phyloP scores from a whole-genome alignment of 371 early-diverging fungal species.

The Mucor velutinosus region DNA sequence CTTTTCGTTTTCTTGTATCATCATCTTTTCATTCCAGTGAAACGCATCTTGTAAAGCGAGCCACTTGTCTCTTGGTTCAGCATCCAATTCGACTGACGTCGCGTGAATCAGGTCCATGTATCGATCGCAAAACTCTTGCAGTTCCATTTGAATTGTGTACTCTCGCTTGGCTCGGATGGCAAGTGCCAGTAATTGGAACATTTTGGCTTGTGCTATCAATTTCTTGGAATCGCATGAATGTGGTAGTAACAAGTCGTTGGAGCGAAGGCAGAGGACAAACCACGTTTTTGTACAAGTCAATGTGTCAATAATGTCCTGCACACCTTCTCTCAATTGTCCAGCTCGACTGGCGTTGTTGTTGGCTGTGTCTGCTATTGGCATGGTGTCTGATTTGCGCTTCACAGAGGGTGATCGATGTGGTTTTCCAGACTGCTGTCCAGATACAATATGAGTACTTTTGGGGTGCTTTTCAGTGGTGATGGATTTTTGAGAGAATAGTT shows the following conservation, averaged over 20 bases:
- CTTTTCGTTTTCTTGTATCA: slow-evolving; percentile 21
- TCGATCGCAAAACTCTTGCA: slow-evolving; percentile 51
- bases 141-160: slow-evolving; percentile 24
- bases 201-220: slow-evolving; percentile 18
- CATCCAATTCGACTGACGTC: slow-evolving; percentile 41
- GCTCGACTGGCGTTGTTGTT: slow-evolving; percentile 26
- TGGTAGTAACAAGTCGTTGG: slow-evolving; percentile 67
- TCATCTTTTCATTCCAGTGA: slow-evolving; percentile 29
- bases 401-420: slow-evolving; percentile 43
- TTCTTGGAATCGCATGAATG: slow-evolving; percentile 52
- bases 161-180: slow-evolving; percentile 25
- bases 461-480: slow-evolving; percentile 51
- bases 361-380: neutral
- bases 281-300: slow-evolving; percentile 79
- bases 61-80: slow-evolving; percentile 28
- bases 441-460: slow-evolving; percentile 50
- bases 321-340: slow-evolving; percentile 48
- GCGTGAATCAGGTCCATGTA: slow-evolving; percentile 53
- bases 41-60: slow-evolving; percentile 24
- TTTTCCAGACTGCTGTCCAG: slow-evolving; percentile 49
- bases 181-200: slow-evolving; percentile 15
- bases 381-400: neutral
- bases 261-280: slow-evolving; percentile 82
- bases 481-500: slow-evolving; percentile 32
- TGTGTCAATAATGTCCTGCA: slow-evolving; percentile 67